Base-by-base conservation (phyloP, 371 early-diverging fungal species). In the Umbelopsis sp. region DNA sequence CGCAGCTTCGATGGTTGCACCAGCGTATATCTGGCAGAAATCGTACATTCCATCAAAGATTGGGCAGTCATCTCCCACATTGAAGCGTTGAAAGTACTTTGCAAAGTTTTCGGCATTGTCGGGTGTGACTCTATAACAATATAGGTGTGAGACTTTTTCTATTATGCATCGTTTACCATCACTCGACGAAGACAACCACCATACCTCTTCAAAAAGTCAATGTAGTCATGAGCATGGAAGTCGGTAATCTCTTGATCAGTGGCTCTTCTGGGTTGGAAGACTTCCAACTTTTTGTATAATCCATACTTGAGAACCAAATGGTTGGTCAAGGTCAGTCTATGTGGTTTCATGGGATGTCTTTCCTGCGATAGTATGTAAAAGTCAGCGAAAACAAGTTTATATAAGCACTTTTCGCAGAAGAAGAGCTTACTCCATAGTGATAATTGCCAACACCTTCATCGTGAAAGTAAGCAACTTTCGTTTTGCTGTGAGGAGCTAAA, bases 301-400 rank as follows among this genome's bases (percentile, higher is more conserved):
- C 90, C 92, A 78, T 96, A 97, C 63, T 90, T 89, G 53, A 95
- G 74, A 16, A 98, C 95, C 46, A 98, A 78, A 66, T 96, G 92
- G 74, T 97, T 95, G 7, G 98, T 97, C 48, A 97, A 75, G 11
- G 93, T 90, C 48, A 97, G 82, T 65, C 99, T 90, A 74, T 95
- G 95, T 1, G 99, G 99, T 72, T 98, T 98, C 99, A 98, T 98
- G 1, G 99, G 99, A 80, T 98, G 98, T 35, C 86, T 81, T 73
- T 89, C 87, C 89, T 90, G 41, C 12, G 73, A 64, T 48, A 20
- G 65, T 45, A 37, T 66, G 24, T 4, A 64, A n/a, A 32, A 53
- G 44, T 72, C 12, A 35, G 32, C 51, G n/a, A 35, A 16, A 8
- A 35, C 12, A 8, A 11, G 18, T n/a, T 35, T 35, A 22, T 3